Base-by-base conservation (phyloP, 208 protist species). In the Trichomonas tenax region DNA sequence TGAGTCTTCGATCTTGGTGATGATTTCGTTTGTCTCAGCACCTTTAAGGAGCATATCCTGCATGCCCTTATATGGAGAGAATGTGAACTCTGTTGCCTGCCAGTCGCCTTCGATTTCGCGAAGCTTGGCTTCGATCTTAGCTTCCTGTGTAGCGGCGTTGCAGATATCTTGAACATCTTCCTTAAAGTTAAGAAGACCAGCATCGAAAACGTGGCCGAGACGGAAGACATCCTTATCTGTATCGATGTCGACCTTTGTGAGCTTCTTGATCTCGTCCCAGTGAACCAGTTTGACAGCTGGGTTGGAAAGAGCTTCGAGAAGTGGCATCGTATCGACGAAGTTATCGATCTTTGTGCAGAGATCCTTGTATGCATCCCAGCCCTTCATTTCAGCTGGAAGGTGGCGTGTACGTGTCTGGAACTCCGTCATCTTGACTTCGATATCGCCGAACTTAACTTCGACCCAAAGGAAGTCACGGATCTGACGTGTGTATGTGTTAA, bases 111-210 rank as follows among this genome's bases (percentile, higher is more conserved):
- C 84, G 38, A 98, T 97, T 49, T 90, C 86, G 17, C 96, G 49
- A 11, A 98, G 58, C 90, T 98, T 98, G 4, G 26, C 96, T 96
- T 98, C 98, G 82, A 98, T 98, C 11, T 98, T 97, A 23, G 96
- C 88, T 96, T 98, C 98, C 96, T 98, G 98, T 17, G 96, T 96
- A 0, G 98, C 98, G 26, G 97, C 97, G 86, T 97, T 97, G 81
- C 96, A 97, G 63, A 98, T 98, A 46, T 98, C 98, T 88, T 98
- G 98, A n/a, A 98, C 96, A 36, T 98, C 98, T 82, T 98, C 98
- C 3, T 48, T 49, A 46, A 96, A 45, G 41, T 97, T 38, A 0
- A 98, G 40, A 49, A 98, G 95, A 46, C 72, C 81, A 26, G 97
- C 96, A 15, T 98, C 97, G 41, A 98, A 96, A 14, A 98, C 38